Percentiles rank a stretch among this genome's conserved stretches.
Evolutionary conservation across 352 stramenopile species (phyloP).

Genomic region (Globisporangium ultimum): DNA sequence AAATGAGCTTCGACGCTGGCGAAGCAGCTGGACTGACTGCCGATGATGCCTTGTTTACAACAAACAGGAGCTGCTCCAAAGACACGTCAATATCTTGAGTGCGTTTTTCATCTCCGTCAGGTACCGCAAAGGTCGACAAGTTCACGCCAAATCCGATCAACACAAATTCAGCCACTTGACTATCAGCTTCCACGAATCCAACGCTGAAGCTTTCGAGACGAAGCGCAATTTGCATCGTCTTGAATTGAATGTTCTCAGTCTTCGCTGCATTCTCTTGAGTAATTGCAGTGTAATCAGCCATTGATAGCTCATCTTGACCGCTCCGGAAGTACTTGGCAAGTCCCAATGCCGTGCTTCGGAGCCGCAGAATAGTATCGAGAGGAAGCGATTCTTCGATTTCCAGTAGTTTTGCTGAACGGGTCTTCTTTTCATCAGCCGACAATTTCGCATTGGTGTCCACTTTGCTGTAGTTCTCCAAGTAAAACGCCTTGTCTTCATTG

Average conservation of each 20-base stretch:
- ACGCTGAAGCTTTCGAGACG: conserved; percentile 56
- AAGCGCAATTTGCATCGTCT: conserved; percentile 44
- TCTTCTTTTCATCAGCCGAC: conserved; percentile 40
- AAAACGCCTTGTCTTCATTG: conserved; percentile 48
- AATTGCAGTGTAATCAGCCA: conserved; percentile 34
- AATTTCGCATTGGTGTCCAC: conserved; percentile 39
- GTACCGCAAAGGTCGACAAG: conserved; percentile 33
- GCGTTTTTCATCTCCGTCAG: conserved; percentile 38
- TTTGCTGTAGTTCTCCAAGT: conserved; percentile 45
- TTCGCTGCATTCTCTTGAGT: conserved; percentile 38
- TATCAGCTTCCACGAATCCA: conserved; percentile 35
- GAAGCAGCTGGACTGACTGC: conserved; percentile 24
- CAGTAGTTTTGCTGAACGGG: conserved; percentile 29
- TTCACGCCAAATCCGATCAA: conserved; percentile 51
- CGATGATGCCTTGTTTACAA: conserved; percentile 41
- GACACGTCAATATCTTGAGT: conserved; percentile 49
- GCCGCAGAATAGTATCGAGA: conserved; percentile 43
- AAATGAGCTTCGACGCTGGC: conserved; percentile 48
- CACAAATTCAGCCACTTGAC: conserved; percentile 46
- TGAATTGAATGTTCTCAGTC: conserved; percentile 52
- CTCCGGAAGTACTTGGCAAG: conserved; percentile 41
- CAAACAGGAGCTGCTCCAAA: conserved; percentile 46
- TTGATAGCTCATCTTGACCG: conserved; percentile 35
- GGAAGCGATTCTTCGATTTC: conserved; percentile 40
- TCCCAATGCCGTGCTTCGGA: conserved; percentile 34